Conservation (phyloP, 208 protist genomes). For the Crithidia bombi region DNA sequence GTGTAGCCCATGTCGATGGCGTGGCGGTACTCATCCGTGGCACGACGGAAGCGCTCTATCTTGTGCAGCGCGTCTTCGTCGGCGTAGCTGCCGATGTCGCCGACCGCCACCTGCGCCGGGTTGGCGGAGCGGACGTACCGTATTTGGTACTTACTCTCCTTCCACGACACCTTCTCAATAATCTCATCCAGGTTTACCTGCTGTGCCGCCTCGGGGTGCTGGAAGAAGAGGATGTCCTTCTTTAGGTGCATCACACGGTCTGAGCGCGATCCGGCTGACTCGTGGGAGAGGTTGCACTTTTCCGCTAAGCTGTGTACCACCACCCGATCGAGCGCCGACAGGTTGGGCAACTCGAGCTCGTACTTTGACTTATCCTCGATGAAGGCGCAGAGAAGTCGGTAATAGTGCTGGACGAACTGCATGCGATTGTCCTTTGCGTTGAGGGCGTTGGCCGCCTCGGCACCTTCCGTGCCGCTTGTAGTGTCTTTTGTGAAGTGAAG, state of each 20-base stretch:
- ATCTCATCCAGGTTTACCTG: slow-evolving; percentile 64
- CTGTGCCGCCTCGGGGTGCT: slow-evolving; percentile 57
- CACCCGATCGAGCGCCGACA: slow-evolving; percentile 73
- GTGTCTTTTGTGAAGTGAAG: slow-evolving; percentile 27
- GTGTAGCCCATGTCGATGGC: slow-evolving; percentile 82
- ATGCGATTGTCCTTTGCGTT: slow-evolving; percentile 61
- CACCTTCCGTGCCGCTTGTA: slow-evolving; percentile 1
- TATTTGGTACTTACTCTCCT: slow-evolving; percentile 79
- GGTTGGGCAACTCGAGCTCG: slow-evolving; percentile 69
- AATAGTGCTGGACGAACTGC: slow-evolving; percentile 78
- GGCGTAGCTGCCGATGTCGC: slow-evolving; percentile 74
- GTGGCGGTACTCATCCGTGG: slow-evolving; percentile 83
- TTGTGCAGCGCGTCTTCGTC: slow-evolving; percentile 71
- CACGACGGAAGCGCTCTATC: slow-evolving; percentile 63
- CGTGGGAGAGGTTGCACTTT: slow-evolving; percentile 86
- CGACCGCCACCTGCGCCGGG: slow-evolving; percentile 38
- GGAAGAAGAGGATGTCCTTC: slow-evolving; percentile 87
- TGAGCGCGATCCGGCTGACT: slow-evolving; percentile 51
- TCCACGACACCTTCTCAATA: slow-evolving; percentile 43
- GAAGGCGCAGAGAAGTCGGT: slow-evolving; percentile 72
- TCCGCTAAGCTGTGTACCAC: slow-evolving; percentile 84
- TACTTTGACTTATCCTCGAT: slow-evolving; percentile 78
- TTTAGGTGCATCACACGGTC: slow-evolving; percentile 73
- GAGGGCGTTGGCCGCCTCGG: slow-evolving; percentile 25
- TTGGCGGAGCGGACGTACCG: slow-evolving; percentile 43